phyloP scores from a whole-genome alignment of 768 basidiomycete species.

The Auriscalpium vulgare region DNA sequence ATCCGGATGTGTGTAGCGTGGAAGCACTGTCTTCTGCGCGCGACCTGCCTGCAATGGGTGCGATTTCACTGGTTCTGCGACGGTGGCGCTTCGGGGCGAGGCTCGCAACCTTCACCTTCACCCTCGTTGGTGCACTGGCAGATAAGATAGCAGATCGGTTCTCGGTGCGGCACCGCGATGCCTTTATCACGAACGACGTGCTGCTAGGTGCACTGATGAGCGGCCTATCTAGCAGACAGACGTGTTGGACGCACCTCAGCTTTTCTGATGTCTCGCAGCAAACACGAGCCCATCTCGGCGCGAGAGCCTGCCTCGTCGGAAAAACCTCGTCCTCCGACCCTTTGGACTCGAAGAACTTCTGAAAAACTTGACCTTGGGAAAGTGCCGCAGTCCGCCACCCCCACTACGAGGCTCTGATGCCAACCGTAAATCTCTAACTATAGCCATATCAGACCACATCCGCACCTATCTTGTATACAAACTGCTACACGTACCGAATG shows the following conservation, averaged over 20 bases:
- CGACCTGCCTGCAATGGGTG: too few relatives aligned
- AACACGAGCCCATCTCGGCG: too few relatives aligned
- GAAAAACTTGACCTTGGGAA: not conserved
- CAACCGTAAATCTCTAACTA: not conserved
- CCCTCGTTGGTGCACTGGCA: not conserved
- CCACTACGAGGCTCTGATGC: not conserved
- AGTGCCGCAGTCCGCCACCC: not conserved
- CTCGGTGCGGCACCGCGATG: too few relatives aligned
- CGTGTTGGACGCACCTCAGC: too few relatives aligned
- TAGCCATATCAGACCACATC: too few relatives aligned
- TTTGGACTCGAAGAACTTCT: not conserved
- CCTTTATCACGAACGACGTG: too few relatives aligned
- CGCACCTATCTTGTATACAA: too few relatives aligned
- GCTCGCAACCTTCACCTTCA: not conserved
- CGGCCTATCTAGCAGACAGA: too few relatives aligned
- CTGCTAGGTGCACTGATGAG: too few relatives aligned
- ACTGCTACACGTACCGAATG: not conserved
- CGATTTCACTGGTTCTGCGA: not conserved
- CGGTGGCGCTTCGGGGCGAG: not conserved
- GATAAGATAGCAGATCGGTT: too few relatives aligned
- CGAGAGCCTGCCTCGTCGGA: not conserved
- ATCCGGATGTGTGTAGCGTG: not conserved
- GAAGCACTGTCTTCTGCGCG: too few relatives aligned
- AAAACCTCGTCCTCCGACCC: not conserved
- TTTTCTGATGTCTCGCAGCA: too few relatives aligned